A percentile compares a stretch with the other conserved stretches of the same genome.
These are phyloP conservation scores for Suhomyces sp. DNA, from an alignment of 805 yeast species.

Conservation along the genomic window DNA sequence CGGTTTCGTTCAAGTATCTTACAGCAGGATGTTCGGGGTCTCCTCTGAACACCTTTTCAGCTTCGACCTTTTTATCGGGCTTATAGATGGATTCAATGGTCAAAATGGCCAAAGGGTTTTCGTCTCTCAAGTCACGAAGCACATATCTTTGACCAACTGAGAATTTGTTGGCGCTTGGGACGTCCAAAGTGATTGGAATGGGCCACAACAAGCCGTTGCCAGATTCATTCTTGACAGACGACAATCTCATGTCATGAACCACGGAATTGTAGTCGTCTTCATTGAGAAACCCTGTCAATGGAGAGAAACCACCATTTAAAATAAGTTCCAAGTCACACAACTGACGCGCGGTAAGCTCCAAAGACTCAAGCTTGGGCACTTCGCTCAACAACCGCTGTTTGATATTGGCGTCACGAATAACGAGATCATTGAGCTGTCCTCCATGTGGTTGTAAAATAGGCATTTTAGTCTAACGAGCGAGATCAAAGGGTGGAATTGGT, in stretches of 20 bases:
- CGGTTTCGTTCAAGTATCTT: conserved; percentile 63
- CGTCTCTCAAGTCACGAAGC: conserved; percentile 79
- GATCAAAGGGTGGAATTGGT: neutral
- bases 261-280: conserved; percentile 69
- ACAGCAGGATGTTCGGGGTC: conserved; percentile 97
- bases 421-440: conserved; percentile 80
- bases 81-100: conserved; percentile 75
- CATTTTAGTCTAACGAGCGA: conserved; percentile 33
- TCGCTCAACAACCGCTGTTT: conserved; percentile 57
- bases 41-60: conserved; percentile 86
- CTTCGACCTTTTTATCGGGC: conserved; percentile 80
- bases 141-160: conserved; percentile 61
- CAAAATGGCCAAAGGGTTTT: conserved; percentile 73
- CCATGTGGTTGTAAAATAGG: conserved; percentile 82
- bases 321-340: conserved; percentile 90
- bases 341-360: conserved; percentile 76
- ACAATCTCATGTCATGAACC: conserved; percentile 65
- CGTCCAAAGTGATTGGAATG: conserved; percentile 89
- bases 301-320: conserved; percentile 92
- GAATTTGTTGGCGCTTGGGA: conserved; percentile 47
- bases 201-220: conserved; percentile 78
- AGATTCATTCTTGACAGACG: conserved; percentile 37
- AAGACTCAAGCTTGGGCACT: conserved; percentile 47
- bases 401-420: conserved; percentile 72
- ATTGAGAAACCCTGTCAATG: conserved; percentile 63